Conservation (phyloP, 1,284 basidiomycete species). For the Ustilago sp. region DNA sequence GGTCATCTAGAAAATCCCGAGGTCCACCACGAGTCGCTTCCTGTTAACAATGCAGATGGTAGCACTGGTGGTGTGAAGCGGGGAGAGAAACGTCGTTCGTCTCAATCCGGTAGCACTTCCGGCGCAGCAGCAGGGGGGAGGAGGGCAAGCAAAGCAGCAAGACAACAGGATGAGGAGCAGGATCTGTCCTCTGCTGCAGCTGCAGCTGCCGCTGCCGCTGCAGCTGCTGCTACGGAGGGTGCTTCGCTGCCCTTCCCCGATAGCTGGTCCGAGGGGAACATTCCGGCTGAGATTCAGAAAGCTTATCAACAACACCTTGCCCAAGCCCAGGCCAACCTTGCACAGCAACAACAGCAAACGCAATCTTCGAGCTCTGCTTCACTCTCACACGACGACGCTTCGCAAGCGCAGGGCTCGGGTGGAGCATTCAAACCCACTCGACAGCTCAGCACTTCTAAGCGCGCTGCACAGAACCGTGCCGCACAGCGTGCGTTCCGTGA, state of each 20-base stretch:
- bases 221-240: constrained; percentile 6
- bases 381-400: not conserved
- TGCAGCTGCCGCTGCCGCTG: constrained; percentile 18
- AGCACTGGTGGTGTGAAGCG: constrained; percentile 1
- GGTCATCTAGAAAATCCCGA: constrained; percentile 25
- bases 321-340: constrained; percentile 20
- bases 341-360: constrained; percentile 2
- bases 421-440: constrained; percentile 35
- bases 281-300: constrained; percentile 39
- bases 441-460: constrained; percentile 57
- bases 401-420: not conserved
- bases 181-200: constrained; percentile 23
- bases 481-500: constrained; percentile 66
- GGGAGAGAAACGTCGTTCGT: constrained; percentile 30
- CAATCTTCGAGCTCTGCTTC: constrained; percentile 3
- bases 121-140: not conserved
- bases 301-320: constrained; percentile 49
- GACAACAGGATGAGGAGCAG: constrained; percentile 20
- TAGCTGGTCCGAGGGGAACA: constrained; percentile 29
- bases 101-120: constrained; percentile 4
- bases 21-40: constrained; percentile 27
- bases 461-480: constrained; percentile 64
- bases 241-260: constrained; percentile 25
- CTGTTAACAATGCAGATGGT: constrained; percentile 22
- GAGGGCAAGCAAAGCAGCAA: constrained; percentile 18